phyloP scores from a whole-genome alignment of 2,329 filamentous ascomycete species.

The Chaetoscypha palmicola region DNA sequence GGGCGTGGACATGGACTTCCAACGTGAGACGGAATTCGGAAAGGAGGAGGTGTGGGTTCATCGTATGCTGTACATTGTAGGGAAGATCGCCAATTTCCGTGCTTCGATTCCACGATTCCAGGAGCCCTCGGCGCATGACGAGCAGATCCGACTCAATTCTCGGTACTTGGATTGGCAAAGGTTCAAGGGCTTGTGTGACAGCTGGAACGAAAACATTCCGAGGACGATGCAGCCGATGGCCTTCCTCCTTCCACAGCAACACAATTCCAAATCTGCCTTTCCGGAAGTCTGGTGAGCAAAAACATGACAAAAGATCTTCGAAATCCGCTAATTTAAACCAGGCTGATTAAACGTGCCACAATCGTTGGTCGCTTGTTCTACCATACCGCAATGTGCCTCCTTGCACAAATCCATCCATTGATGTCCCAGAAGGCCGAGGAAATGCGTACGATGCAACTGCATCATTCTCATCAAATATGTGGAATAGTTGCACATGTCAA shows the following conservation, averaged over 20 bases:
- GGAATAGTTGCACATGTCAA: slow-evolving; percentile 83
- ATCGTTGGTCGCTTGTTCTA: slow-evolving; percentile 82
- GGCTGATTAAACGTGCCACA: slow-evolving; percentile 75
- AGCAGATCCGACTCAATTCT: slow-evolving; percentile 56
- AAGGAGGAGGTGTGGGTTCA: slow-evolving; percentile 83
- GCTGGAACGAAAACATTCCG: slow-evolving; percentile 73
- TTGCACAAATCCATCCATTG: slow-evolving; percentile 72
- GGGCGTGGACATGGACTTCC: slow-evolving; percentile 75
- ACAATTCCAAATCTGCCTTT: slow-evolving; percentile 65
- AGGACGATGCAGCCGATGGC: slow-evolving; percentile 82
- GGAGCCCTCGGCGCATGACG: slow-evolving; percentile 51
- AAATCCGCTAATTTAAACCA: slow-evolving; percentile 32
- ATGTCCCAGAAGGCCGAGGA: slow-evolving; percentile 50
- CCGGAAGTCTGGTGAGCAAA: slow-evolving; percentile 71
- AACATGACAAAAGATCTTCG: slow-evolving; percentile 3
- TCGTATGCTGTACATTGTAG: slow-evolving; percentile 80
- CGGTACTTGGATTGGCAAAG: slow-evolving; percentile 70
- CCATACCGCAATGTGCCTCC: slow-evolving; percentile 75
- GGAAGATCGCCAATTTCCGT: slow-evolving; percentile 80
- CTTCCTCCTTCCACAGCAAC: slow-evolving; percentile 63
- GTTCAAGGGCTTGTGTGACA: slow-evolving; percentile 74
- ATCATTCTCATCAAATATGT: slow-evolving; percentile 78
- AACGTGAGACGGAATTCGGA: slow-evolving; percentile 47
- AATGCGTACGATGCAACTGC: slow-evolving; percentile 62
- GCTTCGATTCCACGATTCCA: slow-evolving; percentile 58